Percentiles rank a stretch among this genome's conserved stretches.
Conservation (phyloP, 352 stramenopile genomes). For the Phytophthora meadii region DNA sequence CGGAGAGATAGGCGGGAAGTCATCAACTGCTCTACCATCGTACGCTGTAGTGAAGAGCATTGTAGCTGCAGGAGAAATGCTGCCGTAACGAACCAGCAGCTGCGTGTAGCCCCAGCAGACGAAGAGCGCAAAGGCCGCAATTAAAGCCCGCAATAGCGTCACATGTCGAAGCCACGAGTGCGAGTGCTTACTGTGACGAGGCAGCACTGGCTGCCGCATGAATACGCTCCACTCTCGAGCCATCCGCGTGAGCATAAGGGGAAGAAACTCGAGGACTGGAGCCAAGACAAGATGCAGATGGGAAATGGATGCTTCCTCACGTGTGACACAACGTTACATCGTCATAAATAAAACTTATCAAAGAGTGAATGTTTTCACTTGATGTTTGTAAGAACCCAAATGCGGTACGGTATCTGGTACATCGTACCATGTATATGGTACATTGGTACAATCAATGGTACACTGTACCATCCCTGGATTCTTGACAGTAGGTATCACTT, state of each 20-base stretch:
- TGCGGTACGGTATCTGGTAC: background rate
- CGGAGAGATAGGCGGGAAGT: slow-evolving; percentile 50
- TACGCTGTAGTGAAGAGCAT: slow-evolving; percentile 70
- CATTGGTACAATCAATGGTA: background rate
- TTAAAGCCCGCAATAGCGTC: slow-evolving; percentile 46
- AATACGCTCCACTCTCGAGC: slow-evolving; percentile 52
- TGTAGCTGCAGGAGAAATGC: slow-evolving; percentile 74
- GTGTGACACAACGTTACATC: slow-evolving; percentile 11
- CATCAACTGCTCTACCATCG: slow-evolving; percentile 47
- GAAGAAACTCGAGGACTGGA: slow-evolving; percentile 5
- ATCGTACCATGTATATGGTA: background rate
- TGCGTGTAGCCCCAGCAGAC: slow-evolving; percentile 64
- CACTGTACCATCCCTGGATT: slow-evolving; percentile 10
- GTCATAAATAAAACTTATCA: background rate
- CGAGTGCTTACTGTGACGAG: slow-evolving; percentile 38
- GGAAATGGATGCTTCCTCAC: slow-evolving; percentile 20
- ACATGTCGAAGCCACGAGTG: slow-evolving; percentile 48
- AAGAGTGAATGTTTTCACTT: slow-evolving; percentile 1
- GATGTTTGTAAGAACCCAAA: background rate
- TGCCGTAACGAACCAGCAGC: slow-evolving; percentile 77
- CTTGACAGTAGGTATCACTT: background rate
- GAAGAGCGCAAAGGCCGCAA: slow-evolving; percentile 33
- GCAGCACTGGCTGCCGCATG: slow-evolving; percentile 72
- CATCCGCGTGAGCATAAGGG: slow-evolving; percentile 27
- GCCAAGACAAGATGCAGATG: slow-evolving; percentile 1